Evolutionary conservation across 2,329 filamentous ascomycete species (phyloP).

Genomic region (Fusarium liriodendri): DNA sequence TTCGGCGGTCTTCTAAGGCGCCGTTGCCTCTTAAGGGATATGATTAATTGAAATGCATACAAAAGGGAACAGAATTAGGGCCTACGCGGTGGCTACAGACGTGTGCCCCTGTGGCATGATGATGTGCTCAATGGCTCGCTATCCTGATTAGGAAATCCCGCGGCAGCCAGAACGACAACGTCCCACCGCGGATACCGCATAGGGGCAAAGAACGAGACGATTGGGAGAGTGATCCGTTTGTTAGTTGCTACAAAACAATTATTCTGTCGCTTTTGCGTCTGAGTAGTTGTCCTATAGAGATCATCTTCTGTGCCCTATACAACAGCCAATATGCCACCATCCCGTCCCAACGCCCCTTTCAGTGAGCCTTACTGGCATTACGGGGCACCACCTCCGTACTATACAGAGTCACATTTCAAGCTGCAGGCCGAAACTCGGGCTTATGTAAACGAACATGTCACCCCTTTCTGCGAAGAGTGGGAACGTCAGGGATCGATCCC

Average conservation of each 20-base stretch:
- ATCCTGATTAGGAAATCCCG: not conserved
- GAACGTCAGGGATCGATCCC: slow-evolving; percentile 67
- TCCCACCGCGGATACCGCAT: not conserved
- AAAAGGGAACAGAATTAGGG: too few species aligned
- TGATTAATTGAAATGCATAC: too few species aligned
- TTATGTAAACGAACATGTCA: slow-evolving; percentile 69
- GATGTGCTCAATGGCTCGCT: too few species aligned
- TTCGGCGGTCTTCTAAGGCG: too few species aligned
- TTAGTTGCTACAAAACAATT: not conserved
- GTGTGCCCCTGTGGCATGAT: too few species aligned
- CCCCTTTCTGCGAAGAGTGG: slow-evolving; percentile 72
- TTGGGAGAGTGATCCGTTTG: not conserved
- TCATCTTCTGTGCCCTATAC: not conserved
- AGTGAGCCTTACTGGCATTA: not conserved
- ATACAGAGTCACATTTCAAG: slow-evolving; percentile 69
- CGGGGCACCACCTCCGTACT: slow-evolving; percentile 61
- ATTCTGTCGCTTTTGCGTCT: not conserved
- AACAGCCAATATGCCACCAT: not conserved
- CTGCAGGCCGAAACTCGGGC: slow-evolving; percentile 66
- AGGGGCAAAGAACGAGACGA: not conserved
- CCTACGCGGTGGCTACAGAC: too few species aligned
- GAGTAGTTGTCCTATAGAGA: not conserved
- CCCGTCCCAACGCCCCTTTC: not conserved
- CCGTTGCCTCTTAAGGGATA: too few species aligned
- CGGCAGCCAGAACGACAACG: not conserved